phyloP scores from a whole-genome alignment of 495 filamentous ascomycete genomes.

The Immersiella caudata region DNA sequence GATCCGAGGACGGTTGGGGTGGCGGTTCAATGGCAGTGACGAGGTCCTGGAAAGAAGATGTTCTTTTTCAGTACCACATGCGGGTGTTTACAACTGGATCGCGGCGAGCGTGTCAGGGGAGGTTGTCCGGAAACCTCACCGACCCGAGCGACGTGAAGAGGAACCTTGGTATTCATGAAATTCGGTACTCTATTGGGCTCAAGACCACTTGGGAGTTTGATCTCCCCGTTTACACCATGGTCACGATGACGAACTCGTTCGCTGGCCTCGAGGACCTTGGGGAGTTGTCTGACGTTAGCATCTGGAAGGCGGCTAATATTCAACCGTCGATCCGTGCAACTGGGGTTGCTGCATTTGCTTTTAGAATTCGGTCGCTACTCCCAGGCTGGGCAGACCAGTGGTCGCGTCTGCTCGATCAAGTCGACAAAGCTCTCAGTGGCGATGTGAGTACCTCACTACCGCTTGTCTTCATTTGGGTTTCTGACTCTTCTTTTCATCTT shows the following conservation, averaged over 20 bases:
- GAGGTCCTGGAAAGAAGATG: neutral
- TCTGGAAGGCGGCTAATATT: conserved; percentile 8
- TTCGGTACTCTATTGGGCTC: neutral
- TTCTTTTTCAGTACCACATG: conserved; percentile 11
- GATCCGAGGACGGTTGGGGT: neutral
- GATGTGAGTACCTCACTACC: neutral
- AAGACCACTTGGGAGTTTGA: conserved; percentile 14
- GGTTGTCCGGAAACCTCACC: conserved; percentile 3
- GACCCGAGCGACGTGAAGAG: conserved; percentile 7
- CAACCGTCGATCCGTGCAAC: conserved; percentile 5
- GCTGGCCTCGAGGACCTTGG: neutral
- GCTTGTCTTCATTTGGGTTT: too few species aligned
- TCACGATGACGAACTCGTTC: conserved; percentile 12
- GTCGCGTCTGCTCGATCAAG: neutral
- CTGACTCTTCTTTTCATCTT: too few species aligned
- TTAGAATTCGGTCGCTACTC: conserved; percentile 1
- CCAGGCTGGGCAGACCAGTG: neutral
- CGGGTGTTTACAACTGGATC: conserved; percentile 5
- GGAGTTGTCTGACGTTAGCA: neutral
- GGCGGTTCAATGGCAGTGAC: neutral
- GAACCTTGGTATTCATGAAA: conserved; percentile 10
- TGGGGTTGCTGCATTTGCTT: conserved; percentile 7
- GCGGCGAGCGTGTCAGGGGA: neutral
- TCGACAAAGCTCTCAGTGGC: neutral
- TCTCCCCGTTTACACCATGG: neutral